These are phyloP conservation scores for Eucalyptus curtisii DNA, from an alignment of 345 rosid species.

Conservation along the genomic window DNA sequence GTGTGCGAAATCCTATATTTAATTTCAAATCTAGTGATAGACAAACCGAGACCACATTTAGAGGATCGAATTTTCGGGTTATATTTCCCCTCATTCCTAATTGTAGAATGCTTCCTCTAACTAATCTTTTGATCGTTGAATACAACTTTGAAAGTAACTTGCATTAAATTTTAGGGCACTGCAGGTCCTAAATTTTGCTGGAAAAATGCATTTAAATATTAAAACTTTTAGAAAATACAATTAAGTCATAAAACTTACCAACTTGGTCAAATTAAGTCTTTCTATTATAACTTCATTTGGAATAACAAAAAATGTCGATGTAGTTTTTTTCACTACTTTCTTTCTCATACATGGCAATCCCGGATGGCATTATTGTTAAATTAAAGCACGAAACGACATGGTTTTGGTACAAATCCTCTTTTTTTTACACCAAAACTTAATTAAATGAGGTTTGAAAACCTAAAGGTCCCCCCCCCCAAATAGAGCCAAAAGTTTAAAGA, in stretches of 20 bases:
- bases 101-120: neutral
- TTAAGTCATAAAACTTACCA: accelerated
- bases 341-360: neutral
- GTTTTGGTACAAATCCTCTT: too few species aligned
- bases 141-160: neutral
- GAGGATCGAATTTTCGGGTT: neutral
- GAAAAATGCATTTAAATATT: accelerated
- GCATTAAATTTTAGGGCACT: neutral
- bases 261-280: too few species aligned
- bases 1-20: neutral
- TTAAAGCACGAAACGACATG: accelerated
- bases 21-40: neutral
- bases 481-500: too few species aligned
- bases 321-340: neutral
- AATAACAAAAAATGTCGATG: too few species aligned
- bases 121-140: neutral
- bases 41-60: accelerated
- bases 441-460: too few species aligned
- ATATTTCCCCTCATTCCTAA: neutral
- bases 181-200: accelerated
- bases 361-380: neutral
- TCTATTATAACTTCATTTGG: accelerated
- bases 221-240: accelerated
- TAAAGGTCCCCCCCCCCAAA: too few species aligned
- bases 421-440: neutral